These are phyloP conservation scores for Platanthera zijinensis DNA, from an alignment of 106 monocot species.

Conservation along the genomic window DNA sequence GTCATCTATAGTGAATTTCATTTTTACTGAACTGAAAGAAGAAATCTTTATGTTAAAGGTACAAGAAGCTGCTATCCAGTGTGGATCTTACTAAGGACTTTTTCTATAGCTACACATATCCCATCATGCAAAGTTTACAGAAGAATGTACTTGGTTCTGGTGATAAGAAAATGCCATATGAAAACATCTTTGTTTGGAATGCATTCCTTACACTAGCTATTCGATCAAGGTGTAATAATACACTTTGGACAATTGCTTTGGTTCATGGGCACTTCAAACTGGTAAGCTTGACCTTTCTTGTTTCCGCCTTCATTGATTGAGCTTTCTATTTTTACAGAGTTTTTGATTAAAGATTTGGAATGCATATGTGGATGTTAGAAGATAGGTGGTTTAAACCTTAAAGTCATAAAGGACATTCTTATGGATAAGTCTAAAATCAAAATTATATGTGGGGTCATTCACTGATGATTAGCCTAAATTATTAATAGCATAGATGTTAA, in stretches of 20 bases:
- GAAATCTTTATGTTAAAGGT: slow-evolving; percentile 36
- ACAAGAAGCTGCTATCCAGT: slow-evolving; percentile 89
- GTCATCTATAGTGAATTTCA: neutral
- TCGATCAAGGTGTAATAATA: slow-evolving; percentile 80
- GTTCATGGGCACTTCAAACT: slow-evolving; percentile 93
- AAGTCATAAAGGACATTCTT: neutral
- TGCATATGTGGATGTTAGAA: neutral
- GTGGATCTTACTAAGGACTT: slow-evolving; percentile 98
- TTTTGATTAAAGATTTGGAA: neutral
- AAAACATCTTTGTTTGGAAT: slow-evolving; percentile 98
- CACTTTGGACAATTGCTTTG: slow-evolving; percentile 87
- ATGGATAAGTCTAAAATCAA: neutral
- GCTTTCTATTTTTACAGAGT: neutral
- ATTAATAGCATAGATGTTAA: neutral
- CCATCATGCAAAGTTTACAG: slow-evolving; percentile 89
- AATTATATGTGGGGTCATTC: neutral
- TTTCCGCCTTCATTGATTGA: neutral
- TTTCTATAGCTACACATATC: slow-evolving; percentile 96
- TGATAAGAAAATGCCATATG: slow-evolving; percentile 63
- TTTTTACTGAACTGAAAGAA: neutral
- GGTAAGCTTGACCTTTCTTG: slow-evolving; percentile 21
- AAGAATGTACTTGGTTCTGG: slow-evolving; percentile 48
- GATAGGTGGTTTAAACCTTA: neutral
- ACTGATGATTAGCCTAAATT: neutral
- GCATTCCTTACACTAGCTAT: slow-evolving; percentile 79